phyloP scores from a whole-genome alignment of 768 basidiomycete genomes.

The Trametes cubensis region DNA sequence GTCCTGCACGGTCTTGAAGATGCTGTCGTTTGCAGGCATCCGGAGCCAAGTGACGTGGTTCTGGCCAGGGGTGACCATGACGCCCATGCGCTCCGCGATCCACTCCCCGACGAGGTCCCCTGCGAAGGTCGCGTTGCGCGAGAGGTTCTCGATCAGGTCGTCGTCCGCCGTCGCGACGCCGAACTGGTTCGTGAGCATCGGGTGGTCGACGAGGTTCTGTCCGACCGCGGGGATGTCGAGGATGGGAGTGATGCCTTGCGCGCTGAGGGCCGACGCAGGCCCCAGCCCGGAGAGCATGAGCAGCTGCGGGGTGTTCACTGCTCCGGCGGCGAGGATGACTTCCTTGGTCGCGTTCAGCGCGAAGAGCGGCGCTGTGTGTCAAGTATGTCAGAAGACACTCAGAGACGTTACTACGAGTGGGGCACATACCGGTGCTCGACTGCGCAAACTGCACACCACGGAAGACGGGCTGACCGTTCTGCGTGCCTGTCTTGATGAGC shows the following conservation, averaged over 20 bases:
- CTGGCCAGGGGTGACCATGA: not conserved
- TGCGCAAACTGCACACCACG: conserved; percentile 16
- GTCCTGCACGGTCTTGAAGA: conserved; percentile 8
- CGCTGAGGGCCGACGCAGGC: conserved; percentile 20
- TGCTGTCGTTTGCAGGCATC: conserved; percentile 5
- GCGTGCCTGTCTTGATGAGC: conserved; percentile 5
- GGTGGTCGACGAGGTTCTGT: conserved; percentile 35
- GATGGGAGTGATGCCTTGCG: conserved; percentile 27
- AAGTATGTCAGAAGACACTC: not conserved
- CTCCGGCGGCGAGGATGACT: conserved; percentile 30
- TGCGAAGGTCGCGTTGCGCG: conserved; percentile 17
- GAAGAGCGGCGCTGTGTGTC: not conserved
- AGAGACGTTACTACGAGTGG: no score
- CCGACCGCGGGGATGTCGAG: conserved; percentile 34
- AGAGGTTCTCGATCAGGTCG: conserved; percentile 19
- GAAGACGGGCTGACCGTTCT: conserved; percentile 4
- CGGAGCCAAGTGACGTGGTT: conserved; percentile 20
- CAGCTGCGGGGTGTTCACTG: conserved; percentile 28
- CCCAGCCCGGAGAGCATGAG: conserved; percentile 38
- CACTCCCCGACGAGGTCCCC: conserved; percentile 17
- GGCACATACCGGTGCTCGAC: conserved; percentile 2
- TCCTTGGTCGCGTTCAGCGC: conserved; percentile 25
- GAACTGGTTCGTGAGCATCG: conserved; percentile 24
- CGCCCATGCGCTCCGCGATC: conserved; percentile 18
- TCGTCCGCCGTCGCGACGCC: conserved; percentile 10